Base-by-base conservation (phyloP, 768 basidiomycete genomes). In the Phanerochaete carnosa region DNA sequence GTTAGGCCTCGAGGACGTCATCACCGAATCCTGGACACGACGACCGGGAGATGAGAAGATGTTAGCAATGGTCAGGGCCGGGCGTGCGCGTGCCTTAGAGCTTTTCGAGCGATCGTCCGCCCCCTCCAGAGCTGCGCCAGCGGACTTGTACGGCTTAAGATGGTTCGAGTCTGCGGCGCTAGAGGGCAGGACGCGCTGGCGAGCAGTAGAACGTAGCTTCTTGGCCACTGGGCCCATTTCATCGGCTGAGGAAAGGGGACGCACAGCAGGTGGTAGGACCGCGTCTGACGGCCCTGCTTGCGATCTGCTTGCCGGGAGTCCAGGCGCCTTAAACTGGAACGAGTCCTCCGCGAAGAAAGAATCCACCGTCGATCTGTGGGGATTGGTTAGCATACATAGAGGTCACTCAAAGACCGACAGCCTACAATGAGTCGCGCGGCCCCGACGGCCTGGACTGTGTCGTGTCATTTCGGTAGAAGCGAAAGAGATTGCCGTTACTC, bases 21-120 rank as follows among this genome's bases (percentile, higher is more conserved):
- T n/a, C 73, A 83, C 78, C 70, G 71, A 63, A 72, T 84, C 80
- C 87, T 90, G 88, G 76, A 84, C 84, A 84, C 82, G 82, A 83
- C 85, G 87, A 85, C 83, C 82, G 76, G 84, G 83, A 78, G 86
- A 89, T 89, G 88, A 90, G 89, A 89, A 88, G 81, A 88, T 80
- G 79, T 89, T 89, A 89, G 85, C 81, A 87, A 88, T 84, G 79
- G 83, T 86, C 83, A 89, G 82, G 82, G 86, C 88, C 87, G 86
- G 87, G 86, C 87, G 88, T 82, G 85, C 85, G 87, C 89, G 85
- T 90, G 87, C 90, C 90, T 92, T 92, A 64, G 68, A 69, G 67
- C 66, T 64, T 89, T 90, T 90, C 81, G 82, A 78, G 74, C 85
- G 83, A 75, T 89, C 87, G 76, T 88, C 87, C 68, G 69, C 68